Conservation (phyloP, 2,329 filamentous ascomycete genomes). For the Aspergillus phoenicis region DNA sequence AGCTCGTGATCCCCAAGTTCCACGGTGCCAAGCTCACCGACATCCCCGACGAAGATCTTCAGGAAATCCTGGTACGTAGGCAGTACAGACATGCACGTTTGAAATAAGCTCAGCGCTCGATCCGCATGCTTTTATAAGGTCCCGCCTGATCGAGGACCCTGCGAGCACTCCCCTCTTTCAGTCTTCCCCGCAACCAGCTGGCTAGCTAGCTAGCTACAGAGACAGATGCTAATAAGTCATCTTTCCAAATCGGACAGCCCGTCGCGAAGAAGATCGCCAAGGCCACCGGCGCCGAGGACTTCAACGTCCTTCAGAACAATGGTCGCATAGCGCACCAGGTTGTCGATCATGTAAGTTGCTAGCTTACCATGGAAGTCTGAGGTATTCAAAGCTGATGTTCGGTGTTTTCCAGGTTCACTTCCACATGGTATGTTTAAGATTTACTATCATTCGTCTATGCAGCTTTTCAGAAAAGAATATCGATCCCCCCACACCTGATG, state of each 20-base stretch:
- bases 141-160: neutral
- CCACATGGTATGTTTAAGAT: constrained; percentile 69
- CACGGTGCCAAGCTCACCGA: constrained; percentile 91
- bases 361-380: too few species aligned
- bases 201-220: too few species aligned
- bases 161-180: neutral
- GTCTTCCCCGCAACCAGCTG: neutral
- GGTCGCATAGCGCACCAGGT: constrained; percentile 87
- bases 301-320: constrained; percentile 97
- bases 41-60: constrained; percentile 84
- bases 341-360: constrained; percentile 76
- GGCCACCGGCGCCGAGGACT: constrained; percentile 75
- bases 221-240: constrained; percentile 6
- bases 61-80: constrained; percentile 72
- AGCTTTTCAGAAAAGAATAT: too few species aligned
- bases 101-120: too few species aligned
- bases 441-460: too few species aligned
- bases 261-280: constrained; percentile 83
- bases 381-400: neutral
- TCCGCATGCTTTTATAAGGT: too few species aligned
- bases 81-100: too few species aligned
- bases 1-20: constrained; percentile 96
- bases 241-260: constrained; percentile 51
- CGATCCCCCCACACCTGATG: too few species aligned
- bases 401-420: constrained; percentile 71